Base-by-base conservation (phyloP, 2,329 filamentous ascomycete genomes). In the Calycina herbarum region DNA sequence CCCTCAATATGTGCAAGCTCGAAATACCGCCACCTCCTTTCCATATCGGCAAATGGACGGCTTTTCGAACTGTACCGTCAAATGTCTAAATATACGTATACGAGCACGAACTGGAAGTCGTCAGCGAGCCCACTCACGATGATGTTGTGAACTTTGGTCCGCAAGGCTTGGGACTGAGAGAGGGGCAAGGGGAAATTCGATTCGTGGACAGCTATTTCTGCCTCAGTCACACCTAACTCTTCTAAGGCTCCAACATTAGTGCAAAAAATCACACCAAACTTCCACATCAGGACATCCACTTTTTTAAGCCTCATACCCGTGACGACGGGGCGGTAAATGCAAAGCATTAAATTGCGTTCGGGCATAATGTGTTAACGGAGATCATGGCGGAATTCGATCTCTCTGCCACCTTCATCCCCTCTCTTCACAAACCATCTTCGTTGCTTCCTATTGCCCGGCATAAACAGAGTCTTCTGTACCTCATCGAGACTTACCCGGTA, bases 361-460 rank as follows among this genome's bases (percentile, higher is more conserved):
- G 20, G 11, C 31, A 59, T 13, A 15, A 24, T 38, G 45, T 61
- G 29, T 42, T 35, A 17, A 33, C 61, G 29, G n/a, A 40, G 58
- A 70, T 57, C 59, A 77, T 77, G 74, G 74, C 75, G 63, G 86
- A 89, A 63, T 82, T 86, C 63, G 83, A 86, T 62, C 74, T 88
- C 10, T 79, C 83, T 67, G 80, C 85, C 57, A 79, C 79, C 20
- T 90, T 89, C 71, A 94, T 97, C 66, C 90, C 93, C 27, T 88
- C 92, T 24, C 82, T 97, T 17, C 91, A 97, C 78, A 97, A 95
- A 75, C 94, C 94, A 0, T 81, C 93, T 3, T 85, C 90, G 7
- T 81, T 97, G 1, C 83, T 99, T 1, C 94, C 95, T 0, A 97
- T 99, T 68, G 87, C 94, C 38, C 90, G 91, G 70, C 90, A 98